These are phyloP conservation scores for Astrocystis sublimbata DNA, from an alignment of 495 filamentous ascomycete genomes.

Conservation along the genomic window DNA sequence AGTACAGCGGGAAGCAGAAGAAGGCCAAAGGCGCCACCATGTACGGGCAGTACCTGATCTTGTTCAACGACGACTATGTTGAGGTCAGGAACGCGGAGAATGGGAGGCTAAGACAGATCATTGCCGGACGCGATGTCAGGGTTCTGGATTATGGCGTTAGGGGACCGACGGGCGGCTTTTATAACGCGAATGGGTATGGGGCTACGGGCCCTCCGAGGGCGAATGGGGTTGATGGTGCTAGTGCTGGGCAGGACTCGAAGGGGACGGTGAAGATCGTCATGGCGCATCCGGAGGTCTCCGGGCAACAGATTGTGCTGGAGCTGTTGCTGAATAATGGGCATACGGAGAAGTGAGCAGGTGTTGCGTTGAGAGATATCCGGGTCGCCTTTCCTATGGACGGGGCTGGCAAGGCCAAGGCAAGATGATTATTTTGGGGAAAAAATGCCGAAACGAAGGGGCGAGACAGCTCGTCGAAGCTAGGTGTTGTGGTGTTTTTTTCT, in stretches of 20 bases:
- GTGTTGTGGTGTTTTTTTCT: not conserved
- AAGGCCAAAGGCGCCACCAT: conserved; percentile 72
- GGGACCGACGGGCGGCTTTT: conserved; percentile 48
- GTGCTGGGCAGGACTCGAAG: conserved; percentile 40
- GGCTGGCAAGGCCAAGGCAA: too few species aligned
- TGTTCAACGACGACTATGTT: conserved; percentile 87
- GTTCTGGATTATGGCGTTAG: conserved; percentile 83
- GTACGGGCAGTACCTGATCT: conserved; percentile 76
- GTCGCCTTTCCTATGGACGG: too few species aligned
- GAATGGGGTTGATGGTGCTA: conserved; percentile 23
- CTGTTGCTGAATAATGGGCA: conserved; percentile 93
- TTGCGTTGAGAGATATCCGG: conserved; percentile 14
- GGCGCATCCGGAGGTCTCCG: conserved; percentile 84
- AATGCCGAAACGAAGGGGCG: not conserved
- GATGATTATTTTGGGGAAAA: not conserved
- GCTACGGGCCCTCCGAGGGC: too few species aligned
- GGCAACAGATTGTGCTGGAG: conserved; percentile 85
- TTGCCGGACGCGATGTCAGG: conserved; percentile 82
- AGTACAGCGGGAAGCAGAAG: conserved; percentile 89
- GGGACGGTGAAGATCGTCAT: conserved; percentile 89
- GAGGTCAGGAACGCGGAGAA: conserved; percentile 97
- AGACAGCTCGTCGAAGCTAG: not conserved
- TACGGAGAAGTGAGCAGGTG: conserved; percentile 59
- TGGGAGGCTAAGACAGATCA: conserved; percentile 88
- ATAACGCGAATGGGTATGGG: conserved; percentile 23